These are phyloP conservation scores for Coprinopsis sp. DNA, from an alignment of 768 basidiomycete genomes.

Conservation along the genomic window DNA sequence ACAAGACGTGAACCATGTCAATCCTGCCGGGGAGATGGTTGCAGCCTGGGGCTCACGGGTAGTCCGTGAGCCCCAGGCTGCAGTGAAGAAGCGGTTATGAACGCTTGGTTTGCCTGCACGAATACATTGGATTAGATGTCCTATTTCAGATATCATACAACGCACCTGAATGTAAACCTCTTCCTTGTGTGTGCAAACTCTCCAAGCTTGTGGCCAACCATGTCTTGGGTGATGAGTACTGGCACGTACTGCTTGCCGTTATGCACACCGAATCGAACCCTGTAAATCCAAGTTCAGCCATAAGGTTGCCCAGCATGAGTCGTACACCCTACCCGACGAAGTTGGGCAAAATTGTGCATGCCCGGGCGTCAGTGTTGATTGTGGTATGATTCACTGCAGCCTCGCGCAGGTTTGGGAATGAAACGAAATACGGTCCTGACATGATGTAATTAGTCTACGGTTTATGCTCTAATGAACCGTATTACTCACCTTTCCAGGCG, in stretches of 20 bases:
- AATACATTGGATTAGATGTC: background rate
- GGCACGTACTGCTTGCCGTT: constrained; percentile 90
- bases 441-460: background rate
- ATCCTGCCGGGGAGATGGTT: too few relatives aligned
- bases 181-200: constrained; percentile 92
- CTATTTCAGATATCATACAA: constrained; percentile 13
- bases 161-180: constrained; percentile 80
- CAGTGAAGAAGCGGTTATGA: background rate
- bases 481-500: constrained; percentile 72
- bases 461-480: background rate
- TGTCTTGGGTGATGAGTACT: constrained; percentile 86
- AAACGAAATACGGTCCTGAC: constrained; percentile 89
- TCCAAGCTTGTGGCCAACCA: constrained; percentile 98
- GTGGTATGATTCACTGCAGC: constrained; percentile 78
- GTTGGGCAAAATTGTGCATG: constrained; percentile 91
- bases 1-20: too few relatives aligned
- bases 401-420: constrained; percentile 84
- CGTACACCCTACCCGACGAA: constrained; percentile 77
- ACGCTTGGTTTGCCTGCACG: constrained; percentile 3
- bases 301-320: background rate
- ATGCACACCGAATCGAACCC: constrained; percentile 87
- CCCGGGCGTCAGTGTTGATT: constrained; percentile 81
- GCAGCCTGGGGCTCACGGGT: too few relatives aligned
- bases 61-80: too few relatives aligned
- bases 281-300: constrained; percentile 23